Conservation (phyloP, 73 alveolate species). For the Paraurostyla sp. region DNA sequence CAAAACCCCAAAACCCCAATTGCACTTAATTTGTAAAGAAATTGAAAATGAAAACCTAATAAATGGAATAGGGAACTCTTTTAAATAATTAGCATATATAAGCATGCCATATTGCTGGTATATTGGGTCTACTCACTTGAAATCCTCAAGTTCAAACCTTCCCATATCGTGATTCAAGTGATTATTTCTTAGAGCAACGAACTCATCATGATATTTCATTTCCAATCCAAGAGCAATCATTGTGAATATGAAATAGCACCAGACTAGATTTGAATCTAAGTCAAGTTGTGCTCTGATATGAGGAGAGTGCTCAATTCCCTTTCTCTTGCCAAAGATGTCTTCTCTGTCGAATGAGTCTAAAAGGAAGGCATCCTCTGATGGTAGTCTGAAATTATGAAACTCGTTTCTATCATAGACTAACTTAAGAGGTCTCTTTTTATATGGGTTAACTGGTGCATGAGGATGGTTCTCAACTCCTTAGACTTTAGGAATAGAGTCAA, state of each 20-base stretch:
- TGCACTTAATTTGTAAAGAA: too few species aligned
- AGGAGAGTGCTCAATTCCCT: slow-evolving; percentile 59
- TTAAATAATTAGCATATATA: too few species aligned
- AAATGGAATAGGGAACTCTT: too few species aligned
- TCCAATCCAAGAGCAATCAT: slow-evolving; percentile 6
- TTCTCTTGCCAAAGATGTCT: slow-evolving; percentile 65
- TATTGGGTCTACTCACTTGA: background rate
- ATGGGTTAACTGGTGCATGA: slow-evolving; percentile 50
- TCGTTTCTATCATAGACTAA: slow-evolving; percentile 50
- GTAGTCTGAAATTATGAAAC: slow-evolving; percentile 40
- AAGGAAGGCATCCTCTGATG: slow-evolving; percentile 46
- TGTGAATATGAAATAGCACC: background rate
- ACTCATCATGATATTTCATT: slow-evolving; percentile 26
- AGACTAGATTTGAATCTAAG: slow-evolving; percentile 55
- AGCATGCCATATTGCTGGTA: too few species aligned
- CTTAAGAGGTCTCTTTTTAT: slow-evolving; percentile 62
- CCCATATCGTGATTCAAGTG: slow-evolving; percentile 49
- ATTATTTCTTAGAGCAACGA: slow-evolving; percentile 36
- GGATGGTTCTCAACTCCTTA: slow-evolving; percentile 5
- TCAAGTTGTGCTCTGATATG: slow-evolving; percentile 57
- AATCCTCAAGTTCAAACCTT: slow-evolving; percentile 8
- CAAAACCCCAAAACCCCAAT: too few species aligned
- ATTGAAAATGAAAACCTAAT: too few species aligned
- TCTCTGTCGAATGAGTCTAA: slow-evolving; percentile 23
- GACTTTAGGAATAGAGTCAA: background rate